A percentile compares a stretch with the other conserved stretches of the same genome.
Conservation (phyloP, 2,329 filamentous ascomycete species). For the Colletotrichum cordylinicola region DNA sequence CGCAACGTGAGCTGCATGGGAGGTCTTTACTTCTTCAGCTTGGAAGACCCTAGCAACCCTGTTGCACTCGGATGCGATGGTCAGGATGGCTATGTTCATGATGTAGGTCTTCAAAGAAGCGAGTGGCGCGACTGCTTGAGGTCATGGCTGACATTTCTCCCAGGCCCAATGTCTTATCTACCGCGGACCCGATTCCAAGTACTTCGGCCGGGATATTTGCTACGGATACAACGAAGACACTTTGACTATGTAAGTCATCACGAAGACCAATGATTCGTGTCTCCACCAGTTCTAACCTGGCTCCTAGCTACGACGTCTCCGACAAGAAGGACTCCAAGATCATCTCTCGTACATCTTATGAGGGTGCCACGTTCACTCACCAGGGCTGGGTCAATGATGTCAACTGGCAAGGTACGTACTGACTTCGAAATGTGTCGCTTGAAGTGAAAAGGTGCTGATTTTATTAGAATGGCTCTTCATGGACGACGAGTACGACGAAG, state of each 20-base stretch:
- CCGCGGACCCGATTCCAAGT: slow-evolving; percentile 51
- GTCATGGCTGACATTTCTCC: slow-evolving; percentile 21
- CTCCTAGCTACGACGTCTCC: slow-evolving; percentile 49
- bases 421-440: background rate
- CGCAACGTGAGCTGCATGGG: slow-evolving; percentile 43
- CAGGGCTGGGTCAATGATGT: slow-evolving; percentile 58
- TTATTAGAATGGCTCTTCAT: slow-evolving; percentile 39
- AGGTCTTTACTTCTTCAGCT: slow-evolving; percentile 60
- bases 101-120: slow-evolving; percentile 27
- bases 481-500: slow-evolving; percentile 58
- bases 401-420: slow-evolving; percentile 34
- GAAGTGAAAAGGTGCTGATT: background rate
- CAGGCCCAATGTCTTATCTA: slow-evolving; percentile 61
- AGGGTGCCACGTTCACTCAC: slow-evolving; percentile 63
- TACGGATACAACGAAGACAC: slow-evolving; percentile 60
- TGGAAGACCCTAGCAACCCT: slow-evolving; percentile 56
- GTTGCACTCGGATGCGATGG: slow-evolving; percentile 55
- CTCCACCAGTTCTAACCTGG: background rate
- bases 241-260: slow-evolving; percentile 45
- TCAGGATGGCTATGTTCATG: slow-evolving; percentile 61
- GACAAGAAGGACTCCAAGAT: slow-evolving; percentile 51
- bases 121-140: background rate
- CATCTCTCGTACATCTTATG: slow-evolving; percentile 59
- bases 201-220: slow-evolving; percentile 54
- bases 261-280: background rate